Evolutionary conservation across 2,329 filamentous ascomycete species (phyloP).

Genomic region (Huntiella savannae): DNA sequence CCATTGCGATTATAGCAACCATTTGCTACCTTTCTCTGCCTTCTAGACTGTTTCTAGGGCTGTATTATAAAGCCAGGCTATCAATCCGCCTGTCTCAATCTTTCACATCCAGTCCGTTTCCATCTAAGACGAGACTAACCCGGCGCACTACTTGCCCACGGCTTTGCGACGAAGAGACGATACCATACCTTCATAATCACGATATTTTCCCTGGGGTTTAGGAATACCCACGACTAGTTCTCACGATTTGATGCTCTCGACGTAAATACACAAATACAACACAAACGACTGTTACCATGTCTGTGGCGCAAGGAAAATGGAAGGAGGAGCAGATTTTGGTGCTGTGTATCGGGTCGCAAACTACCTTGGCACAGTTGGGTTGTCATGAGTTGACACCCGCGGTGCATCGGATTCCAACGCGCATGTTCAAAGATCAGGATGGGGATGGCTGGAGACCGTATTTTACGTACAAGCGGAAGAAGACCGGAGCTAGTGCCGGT

Average conservation of each 20-base stretch:
- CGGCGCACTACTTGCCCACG: too few species aligned
- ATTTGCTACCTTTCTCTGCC: neutral
- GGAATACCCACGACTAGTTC: too few species aligned
- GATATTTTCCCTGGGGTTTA: too few species aligned
- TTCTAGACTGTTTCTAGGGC: neutral
- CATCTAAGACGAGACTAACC: too few species aligned
- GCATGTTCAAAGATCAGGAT: conserved; percentile 80
- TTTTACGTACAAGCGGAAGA: conserved; percentile 50
- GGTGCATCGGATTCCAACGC: conserved; percentile 67
- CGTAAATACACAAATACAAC: neutral
- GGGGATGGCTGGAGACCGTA: conserved; percentile 60
- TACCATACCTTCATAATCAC: too few species aligned
- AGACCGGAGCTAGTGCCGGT: conserved; percentile 25
- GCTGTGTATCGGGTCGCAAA: conserved; percentile 70
- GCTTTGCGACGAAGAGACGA: too few species aligned
- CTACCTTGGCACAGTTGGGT: conserved; percentile 77
- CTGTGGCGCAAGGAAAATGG: conserved; percentile 38
- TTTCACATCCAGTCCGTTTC: too few species aligned
- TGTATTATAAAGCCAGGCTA: too few species aligned
- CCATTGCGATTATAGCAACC: too few species aligned
- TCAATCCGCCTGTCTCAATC: too few species aligned
- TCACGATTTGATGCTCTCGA: neutral
- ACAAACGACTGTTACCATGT: conserved; percentile 23
- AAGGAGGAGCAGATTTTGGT: conserved; percentile 47
- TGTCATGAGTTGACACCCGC: conserved; percentile 82